These are phyloP conservation scores for Paramecium bursaria DNA, from an alignment of 73 alveolate species.

Conservation along the genomic window DNA sequence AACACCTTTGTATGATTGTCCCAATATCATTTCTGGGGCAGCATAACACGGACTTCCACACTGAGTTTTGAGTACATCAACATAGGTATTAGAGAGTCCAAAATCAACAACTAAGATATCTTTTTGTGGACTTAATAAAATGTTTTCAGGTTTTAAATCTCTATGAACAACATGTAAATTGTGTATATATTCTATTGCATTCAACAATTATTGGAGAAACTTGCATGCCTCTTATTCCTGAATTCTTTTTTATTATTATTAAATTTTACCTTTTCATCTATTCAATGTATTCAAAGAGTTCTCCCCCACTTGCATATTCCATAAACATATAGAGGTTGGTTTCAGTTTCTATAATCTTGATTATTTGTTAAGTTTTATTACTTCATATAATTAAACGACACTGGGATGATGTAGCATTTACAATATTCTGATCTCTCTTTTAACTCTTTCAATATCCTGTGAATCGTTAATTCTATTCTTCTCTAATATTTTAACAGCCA, in stretches of 20 bases:
- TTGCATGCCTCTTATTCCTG: conserved; percentile 84
- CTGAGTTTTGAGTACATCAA: conserved; percentile 80
- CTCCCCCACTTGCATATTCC: conserved; percentile 92
- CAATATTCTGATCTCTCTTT: conserved; percentile 58
- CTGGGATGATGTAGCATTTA: conserved; percentile 61
- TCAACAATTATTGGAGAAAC: conserved; percentile 84
- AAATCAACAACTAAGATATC: conserved; percentile 89
- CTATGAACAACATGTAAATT: conserved; percentile 87
- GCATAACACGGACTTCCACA: conserved; percentile 97
- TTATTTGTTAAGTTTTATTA: conserved; percentile 40
- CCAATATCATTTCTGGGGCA: conserved; percentile 94
- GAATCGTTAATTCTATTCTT: conserved; percentile 60
- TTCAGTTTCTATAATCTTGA: conserved; percentile 84
- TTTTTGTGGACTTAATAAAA: conserved; percentile 80
- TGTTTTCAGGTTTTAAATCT: conserved; percentile 93
- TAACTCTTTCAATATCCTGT: conserved; percentile 67
- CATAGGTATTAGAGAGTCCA: conserved; percentile 88
- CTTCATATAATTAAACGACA: conserved; percentile 64
- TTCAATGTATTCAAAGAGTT: conserved; percentile 84
- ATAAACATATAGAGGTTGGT: conserved; percentile 80
- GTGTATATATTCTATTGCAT: conserved; percentile 89
- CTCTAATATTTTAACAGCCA: conserved; percentile 70
- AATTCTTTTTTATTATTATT: conserved; percentile 73
- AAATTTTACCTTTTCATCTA: conserved; percentile 52
- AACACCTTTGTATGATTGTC: conserved; percentile 86